Base-by-base conservation (phyloP, 1,139 yeast species). In the Ogataea hybrid region DNA sequence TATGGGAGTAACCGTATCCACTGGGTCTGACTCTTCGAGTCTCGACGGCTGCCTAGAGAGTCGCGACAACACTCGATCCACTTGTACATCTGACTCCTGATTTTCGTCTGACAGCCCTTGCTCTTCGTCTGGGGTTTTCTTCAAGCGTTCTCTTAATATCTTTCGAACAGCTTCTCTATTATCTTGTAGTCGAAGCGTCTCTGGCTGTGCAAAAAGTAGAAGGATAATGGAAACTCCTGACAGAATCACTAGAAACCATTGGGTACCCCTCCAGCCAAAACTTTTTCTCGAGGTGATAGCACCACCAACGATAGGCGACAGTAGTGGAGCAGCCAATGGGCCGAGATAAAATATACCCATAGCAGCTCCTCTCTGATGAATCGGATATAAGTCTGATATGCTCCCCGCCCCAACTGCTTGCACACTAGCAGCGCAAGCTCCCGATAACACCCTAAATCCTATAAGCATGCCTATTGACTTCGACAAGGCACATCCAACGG, bases 341-440 rank as follows among this genome's bases (percentile, higher is more conserved):
- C 96, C 96, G 35, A 87, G 66, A 57, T 87, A 88, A 54, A 79
- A 88, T 51, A 79, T 70, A 0, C 96, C 95, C 81, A 88, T 77
- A 10, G 94, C 94, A 6, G 71, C 62, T 1, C 96, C 96, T 56
- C 96, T 71, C 51, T 82, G 77, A 31, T 79, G 76, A 4, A 84
- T 81, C 3, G 73, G 67, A 56, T 71, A 88, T 29, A 88, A 62
- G 57, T 88, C 96, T 14, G 86, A 77, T 33, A 88, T 79, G 0
- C 95, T 85, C 3, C 95, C 96, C 0, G 96, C 96, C 1, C 96
- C 96, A 6, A 87, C 88, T 3, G 94, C 79, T 61, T 87, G 96
- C 0, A 87, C 95, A 32, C 90, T 79, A 0, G 95, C 94, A 2
- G 90, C 83, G 42, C 86, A 79, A 0, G 88, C 94, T 45, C 95